Percentiles rank a stretch among this genome's conserved stretches.
phyloP scores from a whole-genome alignment of 495 filamentous ascomycete genomes.

The Beverwykella pulmonaria region DNA sequence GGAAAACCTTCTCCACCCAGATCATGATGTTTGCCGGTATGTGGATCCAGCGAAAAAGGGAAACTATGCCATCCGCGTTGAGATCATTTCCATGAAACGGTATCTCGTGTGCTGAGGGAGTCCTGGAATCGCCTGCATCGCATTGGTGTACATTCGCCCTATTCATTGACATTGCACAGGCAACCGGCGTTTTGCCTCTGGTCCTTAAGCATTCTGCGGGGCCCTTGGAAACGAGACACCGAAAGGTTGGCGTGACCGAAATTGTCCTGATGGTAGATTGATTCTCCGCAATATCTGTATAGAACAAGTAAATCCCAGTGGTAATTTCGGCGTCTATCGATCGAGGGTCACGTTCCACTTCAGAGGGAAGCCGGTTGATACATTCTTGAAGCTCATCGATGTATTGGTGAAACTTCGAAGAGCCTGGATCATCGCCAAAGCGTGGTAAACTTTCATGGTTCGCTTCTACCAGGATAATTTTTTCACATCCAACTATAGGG shows the following conservation, averaged over 20 bases:
- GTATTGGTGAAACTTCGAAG: slow-evolving; percentile 1
- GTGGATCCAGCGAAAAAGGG: slow-evolving; percentile 66
- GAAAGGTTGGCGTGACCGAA: slow-evolving; percentile 2
- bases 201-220: slow-evolving; percentile 5
- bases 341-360: neutral
- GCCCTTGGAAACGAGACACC: neutral
- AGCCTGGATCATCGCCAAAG: slow-evolving; percentile 11
- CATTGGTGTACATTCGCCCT: neutral
- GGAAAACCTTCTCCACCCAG: slow-evolving; percentile 52
- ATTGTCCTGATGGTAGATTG: slow-evolving; percentile 12
- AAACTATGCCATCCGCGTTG: no score
- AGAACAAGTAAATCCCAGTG: slow-evolving; percentile 8
- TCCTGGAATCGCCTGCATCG: slow-evolving; percentile 1
- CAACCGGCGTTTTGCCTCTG: neutral
- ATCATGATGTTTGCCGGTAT: slow-evolving; percentile 63
- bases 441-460: slow-evolving; percentile 5
- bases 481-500: slow-evolving; percentile 9
- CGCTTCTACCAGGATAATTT: neutral
- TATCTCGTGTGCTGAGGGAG: slow-evolving; percentile 5
- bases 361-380: neutral
- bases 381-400: neutral
- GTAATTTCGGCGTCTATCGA: slow-evolving; percentile 4
- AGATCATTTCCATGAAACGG: neutral
- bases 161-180: neutral
- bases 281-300: slow-evolving; percentile 2